phyloP scores from a whole-genome alignment of 2,329 filamentous ascomycete species.

The Sporothrix globosa region DNA sequence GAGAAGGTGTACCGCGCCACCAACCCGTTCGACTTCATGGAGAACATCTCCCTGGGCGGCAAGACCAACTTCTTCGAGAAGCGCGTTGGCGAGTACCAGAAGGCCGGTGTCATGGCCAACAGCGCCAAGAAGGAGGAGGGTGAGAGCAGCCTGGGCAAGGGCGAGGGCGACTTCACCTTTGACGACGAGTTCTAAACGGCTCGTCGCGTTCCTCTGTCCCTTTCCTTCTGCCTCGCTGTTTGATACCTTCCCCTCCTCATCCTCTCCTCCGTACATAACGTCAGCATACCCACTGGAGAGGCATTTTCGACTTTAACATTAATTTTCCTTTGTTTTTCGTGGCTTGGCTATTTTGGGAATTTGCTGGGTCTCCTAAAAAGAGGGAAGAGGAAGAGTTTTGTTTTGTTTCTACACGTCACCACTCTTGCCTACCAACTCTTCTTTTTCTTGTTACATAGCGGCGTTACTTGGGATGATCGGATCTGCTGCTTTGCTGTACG shows the following conservation, averaged over 20 bases:
- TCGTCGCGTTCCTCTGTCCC: constrained; percentile 32
- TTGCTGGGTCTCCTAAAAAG: constrained; percentile 7
- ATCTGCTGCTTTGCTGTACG: constrained; percentile 24
- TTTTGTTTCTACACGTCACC: constrained; percentile 27
- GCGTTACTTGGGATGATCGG: constrained; percentile 32
- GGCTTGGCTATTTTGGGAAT: constrained; percentile 19
- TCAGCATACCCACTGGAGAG: constrained; percentile 33
- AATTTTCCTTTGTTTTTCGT: constrained; percentile 21
- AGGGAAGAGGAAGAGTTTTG: constrained; percentile 1
- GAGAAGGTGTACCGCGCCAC: constrained; percentile 87
- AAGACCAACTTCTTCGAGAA: constrained; percentile 99
- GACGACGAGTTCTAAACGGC: constrained; percentile 89
- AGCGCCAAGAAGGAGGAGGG: constrained; percentile 67
- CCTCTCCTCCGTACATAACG: constrained; percentile 28
- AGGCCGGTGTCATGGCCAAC: constrained; percentile 97
- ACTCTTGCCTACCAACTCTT: constrained; percentile 33
- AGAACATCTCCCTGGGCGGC: constrained; percentile 97
- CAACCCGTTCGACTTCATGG: constrained; percentile 99
- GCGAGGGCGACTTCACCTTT: constrained; percentile 82
- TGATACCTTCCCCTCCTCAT: constrained; percentile 4
- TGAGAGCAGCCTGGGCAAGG: constrained; percentile 53
- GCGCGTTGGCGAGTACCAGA: constrained; percentile 98
- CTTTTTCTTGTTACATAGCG: constrained; percentile 29
- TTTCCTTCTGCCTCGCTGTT: background rate
- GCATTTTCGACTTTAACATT: constrained; percentile 14